phyloP scores from a whole-genome alignment of 768 basidiomycete species.

The Lanmaoa rubissima region DNA sequence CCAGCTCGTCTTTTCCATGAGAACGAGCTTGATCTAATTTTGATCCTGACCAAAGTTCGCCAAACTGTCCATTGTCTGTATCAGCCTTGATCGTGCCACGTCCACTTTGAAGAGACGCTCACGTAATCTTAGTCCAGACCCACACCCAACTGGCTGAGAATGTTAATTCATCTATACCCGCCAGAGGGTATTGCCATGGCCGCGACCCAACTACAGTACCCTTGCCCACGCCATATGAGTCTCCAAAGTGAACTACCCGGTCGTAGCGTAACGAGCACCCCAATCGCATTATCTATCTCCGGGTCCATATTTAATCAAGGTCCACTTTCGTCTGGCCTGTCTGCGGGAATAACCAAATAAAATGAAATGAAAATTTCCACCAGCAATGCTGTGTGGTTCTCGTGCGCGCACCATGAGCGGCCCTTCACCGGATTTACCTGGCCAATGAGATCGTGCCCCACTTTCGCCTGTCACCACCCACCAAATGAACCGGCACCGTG shows the following conservation, averaged over 20 bases:
- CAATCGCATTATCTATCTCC: neutral
- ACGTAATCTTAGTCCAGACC: neutral
- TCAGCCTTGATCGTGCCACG: neutral
- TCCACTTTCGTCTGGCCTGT: neutral
- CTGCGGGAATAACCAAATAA: constrained; percentile 27
- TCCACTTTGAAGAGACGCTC: too few species aligned
- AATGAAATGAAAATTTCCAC: constrained; percentile 10
- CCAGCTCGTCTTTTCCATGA: constrained; percentile 5
- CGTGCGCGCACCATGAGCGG: constrained; percentile 2
- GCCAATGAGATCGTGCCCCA: constrained; percentile 8
- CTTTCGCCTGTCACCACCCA: neutral
- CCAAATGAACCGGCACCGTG: constrained; percentile 12
- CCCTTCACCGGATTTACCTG: constrained; percentile 7
- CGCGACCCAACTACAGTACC: neutral
- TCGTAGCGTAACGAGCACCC: constrained; percentile 21
- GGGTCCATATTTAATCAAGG: neutral
- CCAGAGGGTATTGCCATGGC: neutral
- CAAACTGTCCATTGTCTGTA: neutral
- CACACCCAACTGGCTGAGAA: neutral
- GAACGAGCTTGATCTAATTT: constrained; percentile 15
- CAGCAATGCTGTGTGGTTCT: constrained; percentile 7
- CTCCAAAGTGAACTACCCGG: neutral
- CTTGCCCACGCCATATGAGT: neutral
- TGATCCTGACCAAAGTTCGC: neutral
- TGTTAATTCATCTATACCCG: neutral